Evolutionary conservation across 2,329 filamentous ascomycete genomes (phyloP).

Genomic region (Claviceps sp.): DNA sequence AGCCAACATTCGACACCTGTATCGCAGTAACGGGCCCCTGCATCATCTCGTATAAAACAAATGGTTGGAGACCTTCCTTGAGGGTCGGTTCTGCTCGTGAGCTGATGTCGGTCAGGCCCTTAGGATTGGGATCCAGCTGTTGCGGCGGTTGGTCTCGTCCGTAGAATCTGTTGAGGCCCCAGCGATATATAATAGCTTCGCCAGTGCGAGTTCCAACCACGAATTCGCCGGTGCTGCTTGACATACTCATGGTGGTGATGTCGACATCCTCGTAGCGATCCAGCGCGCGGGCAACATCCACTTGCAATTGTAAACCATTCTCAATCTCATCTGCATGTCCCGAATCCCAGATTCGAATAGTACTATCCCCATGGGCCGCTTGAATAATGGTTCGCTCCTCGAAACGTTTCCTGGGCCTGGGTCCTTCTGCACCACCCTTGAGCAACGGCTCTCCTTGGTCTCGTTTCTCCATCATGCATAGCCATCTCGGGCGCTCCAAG

Average conservation of each 20-base stretch:
- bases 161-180: constrained; percentile 65
- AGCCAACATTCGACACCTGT: constrained; percentile 83
- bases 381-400: constrained; percentile 76
- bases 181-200: constrained; percentile 78
- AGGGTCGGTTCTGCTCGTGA: constrained; percentile 57
- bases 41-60: constrained; percentile 69
- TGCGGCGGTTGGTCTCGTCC: constrained; percentile 42
- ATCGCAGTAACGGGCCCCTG: constrained; percentile 69
- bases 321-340: constrained; percentile 90
- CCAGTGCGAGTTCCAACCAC: constrained; percentile 68
- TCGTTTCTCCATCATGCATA: constrained; percentile 78
- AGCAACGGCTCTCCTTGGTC: constrained; percentile 66
- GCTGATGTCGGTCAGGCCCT: constrained; percentile 61
- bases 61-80: constrained; percentile 69
- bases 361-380: constrained; percentile 81
- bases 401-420: constrained; percentile 58
- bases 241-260: constrained; percentile 67
- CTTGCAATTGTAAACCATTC: constrained; percentile 67
- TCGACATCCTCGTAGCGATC: constrained; percentile 66
- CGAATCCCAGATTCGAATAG: constrained; percentile 82
- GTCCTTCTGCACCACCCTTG: constrained; percentile 63
- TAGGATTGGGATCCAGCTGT: constrained; percentile 45
- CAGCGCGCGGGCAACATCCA: constrained; percentile 73
- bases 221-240: constrained; percentile 69
- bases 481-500: constrained; percentile 69